Evolutionary conservation across 2,329 filamentous ascomycete species (phyloP).

Genomic region (Colletotrichum ledebouriae): DNA sequence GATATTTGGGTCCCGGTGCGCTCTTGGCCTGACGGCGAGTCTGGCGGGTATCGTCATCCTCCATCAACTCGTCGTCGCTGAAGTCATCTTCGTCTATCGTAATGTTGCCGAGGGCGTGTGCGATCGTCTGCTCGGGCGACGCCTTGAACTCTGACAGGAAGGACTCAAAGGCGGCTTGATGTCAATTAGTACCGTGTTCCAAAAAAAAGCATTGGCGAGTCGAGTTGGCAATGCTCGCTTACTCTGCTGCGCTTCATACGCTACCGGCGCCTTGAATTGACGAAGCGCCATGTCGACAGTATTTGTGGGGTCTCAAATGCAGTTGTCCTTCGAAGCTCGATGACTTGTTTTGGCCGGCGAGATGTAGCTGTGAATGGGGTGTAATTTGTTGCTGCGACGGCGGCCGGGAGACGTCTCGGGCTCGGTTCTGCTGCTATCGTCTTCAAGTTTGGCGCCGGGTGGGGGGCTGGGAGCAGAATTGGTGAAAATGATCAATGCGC

Average conservation of each 20-base stretch:
- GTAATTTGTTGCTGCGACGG: constrained; percentile 22
- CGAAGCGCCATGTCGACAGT: constrained; percentile 82
- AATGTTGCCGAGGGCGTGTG: constrained; percentile 85
- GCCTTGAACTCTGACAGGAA: constrained; percentile 93
- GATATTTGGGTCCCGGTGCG: constrained; percentile 85
- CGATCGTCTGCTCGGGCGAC: constrained; percentile 76
- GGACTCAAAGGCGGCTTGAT: constrained; percentile 82
- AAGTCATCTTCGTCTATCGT: constrained; percentile 89
- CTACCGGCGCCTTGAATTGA: constrained; percentile 81
- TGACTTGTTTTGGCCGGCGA: neutral
- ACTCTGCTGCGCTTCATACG: constrained; percentile 91
- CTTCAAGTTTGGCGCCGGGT: constrained; percentile 38
- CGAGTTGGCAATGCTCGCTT: constrained; percentile 49
- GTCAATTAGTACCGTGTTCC: constrained; percentile 47
- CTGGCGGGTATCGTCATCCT: constrained; percentile 76
- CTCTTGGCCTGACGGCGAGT: constrained; percentile 60
- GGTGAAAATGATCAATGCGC: constrained; percentile 41
- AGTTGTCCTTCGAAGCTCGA: constrained; percentile 6
- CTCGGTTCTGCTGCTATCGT: constrained; percentile 26
- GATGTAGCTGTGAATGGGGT: constrained; percentile 11
- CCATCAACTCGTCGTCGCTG: constrained; percentile 93
- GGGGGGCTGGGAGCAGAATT: constrained; percentile 46
- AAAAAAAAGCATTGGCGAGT: constrained; percentile 35
- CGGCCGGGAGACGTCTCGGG: constrained; percentile 23
- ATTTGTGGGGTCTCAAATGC: constrained; percentile 12